A percentile compares a stretch with the other conserved stretches of the same genome.
phyloP scores from a whole-genome alignment of 208 protist genomes.

The Leishmania turanica region DNA sequence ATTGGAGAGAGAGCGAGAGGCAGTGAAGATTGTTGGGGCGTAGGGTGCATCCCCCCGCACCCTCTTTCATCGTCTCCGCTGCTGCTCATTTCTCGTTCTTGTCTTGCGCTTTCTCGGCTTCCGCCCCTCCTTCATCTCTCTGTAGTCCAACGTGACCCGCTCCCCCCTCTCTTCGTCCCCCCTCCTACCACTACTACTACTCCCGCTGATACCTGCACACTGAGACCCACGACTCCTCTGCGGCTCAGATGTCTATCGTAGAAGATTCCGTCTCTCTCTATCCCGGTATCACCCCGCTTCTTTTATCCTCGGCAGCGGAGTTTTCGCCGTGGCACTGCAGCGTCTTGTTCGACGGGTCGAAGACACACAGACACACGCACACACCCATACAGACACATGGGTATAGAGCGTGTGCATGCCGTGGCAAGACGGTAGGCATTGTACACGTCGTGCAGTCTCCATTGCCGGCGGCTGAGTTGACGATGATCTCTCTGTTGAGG shows the following conservation, averaged over 20 bases:
- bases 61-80: not conserved
- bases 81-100: not conserved
- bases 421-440: not conserved
- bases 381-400: not conserved
- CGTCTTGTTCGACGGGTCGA: too few species aligned
- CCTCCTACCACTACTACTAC: not conserved
- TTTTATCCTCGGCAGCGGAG: not conserved
- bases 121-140: conserved; percentile 8
- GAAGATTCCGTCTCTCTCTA: not conserved
- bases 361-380: not conserved
- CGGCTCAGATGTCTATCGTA: not conserved
- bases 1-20: not conserved
- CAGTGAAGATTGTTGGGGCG: not conserved
- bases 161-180: not conserved
- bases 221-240: not conserved
- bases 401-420: not conserved
- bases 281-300: not conserved
- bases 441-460: not conserved
- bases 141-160: not conserved
- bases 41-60: not conserved
- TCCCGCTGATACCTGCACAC: not conserved
- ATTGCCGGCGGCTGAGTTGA: not conserved
- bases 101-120: conserved; percentile 2
- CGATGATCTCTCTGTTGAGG: not conserved
- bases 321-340: too few species aligned